A percentile compares a stretch with the other conserved stretches of the same genome.
Evolutionary conservation across 2,329 filamentous ascomycete genomes (phyloP).

Genomic region (Cephalotrichum gorgonifer): DNA sequence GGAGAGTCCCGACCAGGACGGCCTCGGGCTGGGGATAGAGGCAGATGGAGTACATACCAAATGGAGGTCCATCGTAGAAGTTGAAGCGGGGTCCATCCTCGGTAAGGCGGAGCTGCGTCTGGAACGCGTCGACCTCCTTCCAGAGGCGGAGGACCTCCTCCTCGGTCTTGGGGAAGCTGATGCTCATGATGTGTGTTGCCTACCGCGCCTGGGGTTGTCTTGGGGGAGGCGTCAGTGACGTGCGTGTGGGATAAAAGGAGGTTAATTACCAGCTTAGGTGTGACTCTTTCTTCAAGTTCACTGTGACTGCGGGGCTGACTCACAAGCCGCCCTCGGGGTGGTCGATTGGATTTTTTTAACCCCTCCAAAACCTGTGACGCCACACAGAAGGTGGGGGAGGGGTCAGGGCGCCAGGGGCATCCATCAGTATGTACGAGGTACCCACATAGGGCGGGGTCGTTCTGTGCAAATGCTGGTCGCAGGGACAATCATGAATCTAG

Average conservation of each 20-base stretch:
- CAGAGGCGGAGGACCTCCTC: slow-evolving; percentile 12
- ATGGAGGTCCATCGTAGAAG: slow-evolving; percentile 85
- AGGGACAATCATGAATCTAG: not conserved
- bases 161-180: slow-evolving; percentile 13
- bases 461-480: not conserved
- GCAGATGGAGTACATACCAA: slow-evolving; percentile 19
- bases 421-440: not conserved
- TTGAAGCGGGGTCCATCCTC: slow-evolving; percentile 76
- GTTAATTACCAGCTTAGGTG: no score
- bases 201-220: not conserved
- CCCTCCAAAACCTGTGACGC: not conserved
- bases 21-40: not conserved
- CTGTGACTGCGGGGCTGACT: not conserved
- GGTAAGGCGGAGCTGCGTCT: slow-evolving; percentile 43
- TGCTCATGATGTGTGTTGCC: slow-evolving; percentile 10
- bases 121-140: slow-evolving; percentile 14
- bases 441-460: not conserved
- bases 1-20: not conserved
- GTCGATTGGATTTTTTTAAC: not conserved
- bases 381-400: not conserved
- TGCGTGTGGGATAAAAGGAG: not conserved
- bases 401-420: not conserved
- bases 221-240: no score
- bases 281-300: no score
- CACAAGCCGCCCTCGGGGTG: not conserved